phyloP scores from a whole-genome alignment of 208 protist species.

The Wallacemonas sp. region DNA sequence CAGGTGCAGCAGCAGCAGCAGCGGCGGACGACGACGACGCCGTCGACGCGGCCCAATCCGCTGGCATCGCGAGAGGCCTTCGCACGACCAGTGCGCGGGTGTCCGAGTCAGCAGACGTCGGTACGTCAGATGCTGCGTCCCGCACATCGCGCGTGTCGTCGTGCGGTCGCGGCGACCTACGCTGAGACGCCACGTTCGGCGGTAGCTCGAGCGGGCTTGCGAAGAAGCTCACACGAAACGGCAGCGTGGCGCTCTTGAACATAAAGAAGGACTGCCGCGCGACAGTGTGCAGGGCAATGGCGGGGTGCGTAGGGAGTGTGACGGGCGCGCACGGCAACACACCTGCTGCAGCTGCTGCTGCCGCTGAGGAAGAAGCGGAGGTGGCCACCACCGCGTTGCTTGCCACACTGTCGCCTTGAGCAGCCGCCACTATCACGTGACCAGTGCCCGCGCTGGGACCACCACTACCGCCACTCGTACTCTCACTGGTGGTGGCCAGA shows the following conservation, averaged over 20 bases:
- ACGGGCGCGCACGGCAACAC: constrained; percentile 6
- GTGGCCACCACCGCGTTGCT: too few species aligned
- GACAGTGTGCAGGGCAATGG: constrained; percentile 37
- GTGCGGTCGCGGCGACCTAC: too few species aligned
- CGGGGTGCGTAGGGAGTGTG: constrained; percentile 75
- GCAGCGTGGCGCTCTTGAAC: constrained; percentile 85
- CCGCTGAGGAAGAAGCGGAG: too few species aligned
- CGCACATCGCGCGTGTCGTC: too few species aligned
- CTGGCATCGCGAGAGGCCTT: constrained; percentile 6
- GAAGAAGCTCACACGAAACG: constrained; percentile 59
- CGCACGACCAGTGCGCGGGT: neutral
- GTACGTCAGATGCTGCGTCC: neutral
- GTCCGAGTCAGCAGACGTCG: too few species aligned
- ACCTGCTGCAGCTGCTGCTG: neutral
- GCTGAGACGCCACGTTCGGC: too few species aligned
- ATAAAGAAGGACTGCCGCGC: constrained; percentile 58
- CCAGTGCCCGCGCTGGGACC: too few species aligned
- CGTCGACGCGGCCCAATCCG: too few species aligned
- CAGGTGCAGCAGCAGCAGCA: neutral
- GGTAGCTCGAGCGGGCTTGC: neutral
- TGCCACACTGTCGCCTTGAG: too few species aligned
- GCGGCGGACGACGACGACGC: too few species aligned
- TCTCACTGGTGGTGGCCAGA: neutral
- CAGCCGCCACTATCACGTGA: too few species aligned
- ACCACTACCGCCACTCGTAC: neutral